These are phyloP conservation scores for Globisporangium splendens DNA, from an alignment of 352 stramenopile genomes.

Conservation along the genomic window DNA sequence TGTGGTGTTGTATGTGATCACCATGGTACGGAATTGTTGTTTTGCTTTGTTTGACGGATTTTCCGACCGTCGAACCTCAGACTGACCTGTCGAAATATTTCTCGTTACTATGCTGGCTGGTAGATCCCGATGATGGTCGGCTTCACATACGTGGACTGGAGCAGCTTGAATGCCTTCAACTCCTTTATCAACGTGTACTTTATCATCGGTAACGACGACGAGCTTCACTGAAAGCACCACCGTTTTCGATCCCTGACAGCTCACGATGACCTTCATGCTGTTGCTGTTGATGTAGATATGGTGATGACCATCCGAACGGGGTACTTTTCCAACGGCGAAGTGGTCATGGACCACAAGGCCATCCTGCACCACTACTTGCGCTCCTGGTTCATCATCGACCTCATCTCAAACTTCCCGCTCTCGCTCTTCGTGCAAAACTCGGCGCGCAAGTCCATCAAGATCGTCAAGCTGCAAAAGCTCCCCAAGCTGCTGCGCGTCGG, in stretches of 20 bases:
- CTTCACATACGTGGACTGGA: slow-evolving; percentile 71
- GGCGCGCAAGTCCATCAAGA: slow-evolving; percentile 70
- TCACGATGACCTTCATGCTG: not conserved
- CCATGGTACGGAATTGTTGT: slow-evolving; percentile 30
- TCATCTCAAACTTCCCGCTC: slow-evolving; percentile 83
- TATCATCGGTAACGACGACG: slow-evolving; percentile 30
- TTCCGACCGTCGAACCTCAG: no score
- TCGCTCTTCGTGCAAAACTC: slow-evolving; percentile 55
- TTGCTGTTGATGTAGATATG: slow-evolving; percentile 45
- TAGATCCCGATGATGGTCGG: slow-evolving; percentile 55
- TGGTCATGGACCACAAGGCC: slow-evolving; percentile 70
- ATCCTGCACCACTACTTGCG: slow-evolving; percentile 66
- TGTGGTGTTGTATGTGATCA: slow-evolving; percentile 79
- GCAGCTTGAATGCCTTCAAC: slow-evolving; percentile 39
- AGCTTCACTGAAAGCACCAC: not conserved
- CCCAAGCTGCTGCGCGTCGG: slow-evolving; percentile 76
- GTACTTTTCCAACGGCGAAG: slow-evolving; percentile 67
- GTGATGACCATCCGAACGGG: slow-evolving; percentile 75
- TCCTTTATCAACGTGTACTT: slow-evolving; percentile 83
- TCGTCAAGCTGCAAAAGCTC: slow-evolving; percentile 84
- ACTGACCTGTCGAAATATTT: not conserved
- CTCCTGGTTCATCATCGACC: slow-evolving; percentile 81
- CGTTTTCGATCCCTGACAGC: not conserved
- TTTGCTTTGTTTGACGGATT: not conserved
- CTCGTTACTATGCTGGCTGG: not conserved